phyloP scores from a whole-genome alignment of 2,329 filamentous ascomycete genomes.

The Samsoniella hepiali region DNA sequence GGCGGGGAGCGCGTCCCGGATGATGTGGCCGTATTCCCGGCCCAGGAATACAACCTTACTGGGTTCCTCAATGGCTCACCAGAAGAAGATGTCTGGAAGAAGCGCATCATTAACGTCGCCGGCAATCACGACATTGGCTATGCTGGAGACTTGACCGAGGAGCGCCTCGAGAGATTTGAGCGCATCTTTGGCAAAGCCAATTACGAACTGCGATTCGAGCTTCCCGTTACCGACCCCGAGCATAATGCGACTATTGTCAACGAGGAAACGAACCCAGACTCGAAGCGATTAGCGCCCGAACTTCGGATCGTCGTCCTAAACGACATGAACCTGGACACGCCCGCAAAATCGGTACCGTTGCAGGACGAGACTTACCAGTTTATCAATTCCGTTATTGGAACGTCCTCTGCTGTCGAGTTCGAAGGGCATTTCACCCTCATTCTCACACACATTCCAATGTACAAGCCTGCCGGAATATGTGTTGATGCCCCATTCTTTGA shows the following conservation, averaged over 20 bases:
- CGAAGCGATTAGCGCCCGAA: constrained; percentile 56
- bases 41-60: constrained; percentile 47
- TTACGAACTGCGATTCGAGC: constrained; percentile 77
- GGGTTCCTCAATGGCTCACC: constrained; percentile 46
- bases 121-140: constrained; percentile 98
- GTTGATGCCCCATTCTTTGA: constrained; percentile 80
- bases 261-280: constrained; percentile 41
- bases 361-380: constrained; percentile 77
- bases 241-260: constrained; percentile 42
- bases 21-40: constrained; percentile 48
- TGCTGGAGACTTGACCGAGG: constrained; percentile 79
- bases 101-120: constrained; percentile 79
- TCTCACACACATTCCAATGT: constrained; percentile 86
- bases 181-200: constrained; percentile 80
- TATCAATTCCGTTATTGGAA: constrained; percentile 64
- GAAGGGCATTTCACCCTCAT: constrained; percentile 73
- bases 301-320: constrained; percentile 85
- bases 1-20: constrained; percentile 62
- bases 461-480: constrained; percentile 79
- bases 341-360: constrained; percentile 62
- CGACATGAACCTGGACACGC: constrained; percentile 88
- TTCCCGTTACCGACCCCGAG: constrained; percentile 44
- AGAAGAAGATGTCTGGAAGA: constrained; percentile 60
- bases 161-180: constrained; percentile 78
- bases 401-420: constrained; percentile 58